Evolutionary conservation across 2,329 filamentous ascomycete species (phyloP).

Genomic region (Magnaporthales sp.): DNA sequence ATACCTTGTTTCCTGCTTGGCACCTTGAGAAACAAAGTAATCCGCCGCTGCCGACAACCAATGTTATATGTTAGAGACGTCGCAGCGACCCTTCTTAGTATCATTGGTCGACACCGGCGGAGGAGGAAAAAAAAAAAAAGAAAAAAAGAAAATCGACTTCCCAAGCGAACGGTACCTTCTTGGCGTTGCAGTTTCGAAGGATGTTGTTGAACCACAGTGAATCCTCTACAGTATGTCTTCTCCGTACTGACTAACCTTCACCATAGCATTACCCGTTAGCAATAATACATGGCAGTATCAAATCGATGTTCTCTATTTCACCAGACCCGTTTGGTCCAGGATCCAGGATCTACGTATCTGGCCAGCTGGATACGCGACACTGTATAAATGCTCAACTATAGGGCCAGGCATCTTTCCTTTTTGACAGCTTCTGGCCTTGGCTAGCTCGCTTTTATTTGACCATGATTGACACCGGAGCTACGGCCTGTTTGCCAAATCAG

Average conservation of each 20-base stretch:
- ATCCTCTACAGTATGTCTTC: too few relatives aligned
- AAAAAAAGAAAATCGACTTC: too few relatives aligned
- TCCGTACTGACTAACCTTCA: too few relatives aligned
- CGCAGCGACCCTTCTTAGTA: background rate
- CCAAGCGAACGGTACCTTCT: background rate
- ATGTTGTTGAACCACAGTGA: background rate
- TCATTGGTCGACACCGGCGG: background rate
- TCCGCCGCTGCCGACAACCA: background rate
- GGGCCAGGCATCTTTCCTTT: background rate
- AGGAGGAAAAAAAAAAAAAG: background rate
- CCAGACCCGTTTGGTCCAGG: background rate
- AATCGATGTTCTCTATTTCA: background rate
- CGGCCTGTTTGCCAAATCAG: background rate
- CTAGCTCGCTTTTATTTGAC: background rate
- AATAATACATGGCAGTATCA: too few relatives aligned
- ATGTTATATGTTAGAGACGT: background rate
- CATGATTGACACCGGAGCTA: background rate
- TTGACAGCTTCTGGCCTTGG: background rate
- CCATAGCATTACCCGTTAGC: too few relatives aligned
- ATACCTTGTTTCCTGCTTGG: background rate
- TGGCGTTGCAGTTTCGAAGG: background rate
- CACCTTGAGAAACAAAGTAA: background rate
- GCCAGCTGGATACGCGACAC: background rate
- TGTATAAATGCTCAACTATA: background rate
- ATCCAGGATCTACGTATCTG: background rate